A percentile compares a stretch with the other conserved stretches of the same genome.
These are phyloP conservation scores for Calamus simplicifolius DNA, from an alignment of 176 grass and related monocot species.

Conservation along the genomic window DNA sequence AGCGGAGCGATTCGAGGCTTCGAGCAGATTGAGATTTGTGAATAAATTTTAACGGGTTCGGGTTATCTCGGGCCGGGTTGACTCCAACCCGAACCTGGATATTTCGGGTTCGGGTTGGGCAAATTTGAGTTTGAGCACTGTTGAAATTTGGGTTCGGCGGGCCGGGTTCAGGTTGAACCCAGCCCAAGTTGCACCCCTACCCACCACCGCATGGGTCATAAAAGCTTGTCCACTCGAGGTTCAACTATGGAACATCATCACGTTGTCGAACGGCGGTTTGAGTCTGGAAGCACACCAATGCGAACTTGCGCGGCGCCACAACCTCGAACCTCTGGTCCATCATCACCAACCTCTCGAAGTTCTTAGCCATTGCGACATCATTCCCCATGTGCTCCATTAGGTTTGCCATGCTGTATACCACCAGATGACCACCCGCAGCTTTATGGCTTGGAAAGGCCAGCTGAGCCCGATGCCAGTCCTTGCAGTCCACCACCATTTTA, in stretches of 20 bases:
- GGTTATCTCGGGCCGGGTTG: too few species aligned
- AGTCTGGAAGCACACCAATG: conserved; percentile 38
- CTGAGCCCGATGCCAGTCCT: conserved; percentile 43
- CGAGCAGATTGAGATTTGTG: too few species aligned
- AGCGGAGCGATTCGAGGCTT: too few species aligned
- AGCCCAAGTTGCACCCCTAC: too few species aligned
- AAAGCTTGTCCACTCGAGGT: conserved; percentile 31
- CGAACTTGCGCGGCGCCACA: conserved; percentile 22
- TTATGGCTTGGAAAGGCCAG: conserved; percentile 22
- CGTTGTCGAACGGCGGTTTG: neutral
- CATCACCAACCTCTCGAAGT: conserved; percentile 29
- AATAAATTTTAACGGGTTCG: too few species aligned
- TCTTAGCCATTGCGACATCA: conserved; percentile 28
- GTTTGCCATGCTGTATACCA: conserved; percentile 24
- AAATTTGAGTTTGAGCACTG: too few species aligned
- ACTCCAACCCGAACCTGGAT: too few species aligned
- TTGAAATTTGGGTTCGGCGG: too few species aligned
- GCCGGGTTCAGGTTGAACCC: too few species aligned
- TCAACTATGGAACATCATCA: conserved; percentile 4
- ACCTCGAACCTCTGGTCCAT: conserved; percentile 45
- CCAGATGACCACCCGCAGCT: conserved; percentile 27
- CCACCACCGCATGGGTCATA: conserved; percentile 38
- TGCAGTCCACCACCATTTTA: conserved; percentile 23
- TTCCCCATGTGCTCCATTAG: conserved; percentile 10
- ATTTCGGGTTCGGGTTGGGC: too few species aligned